A percentile compares a stretch with the other conserved stretches of the same genome.
Evolutionary conservation across 345 rosid genomes (phyloP).

Genomic region (Luvunga scandens): DNA sequence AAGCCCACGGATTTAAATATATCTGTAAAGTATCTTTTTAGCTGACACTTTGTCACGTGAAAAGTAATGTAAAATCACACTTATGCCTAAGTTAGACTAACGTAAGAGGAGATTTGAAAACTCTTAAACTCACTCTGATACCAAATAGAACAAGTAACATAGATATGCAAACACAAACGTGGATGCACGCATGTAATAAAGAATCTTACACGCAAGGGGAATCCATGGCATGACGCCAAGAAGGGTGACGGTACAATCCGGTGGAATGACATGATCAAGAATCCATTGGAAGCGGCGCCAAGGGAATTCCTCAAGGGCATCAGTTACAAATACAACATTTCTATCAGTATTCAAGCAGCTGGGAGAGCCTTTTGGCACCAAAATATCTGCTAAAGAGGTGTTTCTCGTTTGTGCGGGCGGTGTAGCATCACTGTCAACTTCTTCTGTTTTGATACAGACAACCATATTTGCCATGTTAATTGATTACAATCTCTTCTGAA

Average conservation of each 20-base stretch:
- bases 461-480: neutral
- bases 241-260: slow-evolving; percentile 27
- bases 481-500: neutral
- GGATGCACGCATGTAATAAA: neutral
- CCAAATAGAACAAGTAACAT: neutral
- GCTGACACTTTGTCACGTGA: no score
- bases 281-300: slow-evolving; percentile 26
- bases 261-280: slow-evolving; percentile 17
- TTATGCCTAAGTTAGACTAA: no score
- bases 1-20: no score
- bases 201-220: slow-evolving; percentile 27
- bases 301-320: slow-evolving; percentile 33
- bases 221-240: slow-evolving; percentile 37
- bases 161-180: no score
- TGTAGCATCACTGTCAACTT: slow-evolving; percentile 8
- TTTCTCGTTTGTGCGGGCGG: neutral
- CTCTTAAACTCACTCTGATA: neutral
- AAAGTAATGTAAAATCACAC: no score
- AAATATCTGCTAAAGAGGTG: slow-evolving; percentile 14
- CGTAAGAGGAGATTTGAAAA: no score
- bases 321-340: slow-evolving; percentile 34
- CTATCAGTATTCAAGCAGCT: neutral
- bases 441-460: slow-evolving; percentile 20
- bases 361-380: slow-evolving; percentile 25
- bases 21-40: no score